phyloP scores from a whole-genome alignment of 2,329 filamentous ascomycete genomes.

The Stromatinia cepivora region DNA sequence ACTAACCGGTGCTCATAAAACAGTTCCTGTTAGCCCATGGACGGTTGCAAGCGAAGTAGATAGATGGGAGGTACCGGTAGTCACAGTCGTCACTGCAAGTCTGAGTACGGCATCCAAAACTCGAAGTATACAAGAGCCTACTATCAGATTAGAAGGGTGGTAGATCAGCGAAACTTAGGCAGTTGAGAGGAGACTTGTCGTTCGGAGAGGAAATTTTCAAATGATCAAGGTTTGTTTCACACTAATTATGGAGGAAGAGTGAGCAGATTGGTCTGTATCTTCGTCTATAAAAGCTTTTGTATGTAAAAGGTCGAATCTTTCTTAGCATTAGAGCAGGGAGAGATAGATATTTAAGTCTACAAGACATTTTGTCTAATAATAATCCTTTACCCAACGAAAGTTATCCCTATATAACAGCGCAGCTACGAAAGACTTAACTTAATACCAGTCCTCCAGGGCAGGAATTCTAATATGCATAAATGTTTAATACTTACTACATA shows the following conservation, averaged over 20 bases:
- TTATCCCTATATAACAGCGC: too few relatives aligned
- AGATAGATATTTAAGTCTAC: not conserved
- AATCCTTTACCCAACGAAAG: not conserved
- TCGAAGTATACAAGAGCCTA: not conserved
- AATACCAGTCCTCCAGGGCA: not conserved
- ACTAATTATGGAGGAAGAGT: not conserved
- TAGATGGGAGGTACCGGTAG: not conserved
- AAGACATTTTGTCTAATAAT: not conserved
- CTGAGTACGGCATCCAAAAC: not conserved
- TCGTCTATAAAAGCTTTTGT: not conserved
- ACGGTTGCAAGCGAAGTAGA: not conserved
- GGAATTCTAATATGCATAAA: not conserved
- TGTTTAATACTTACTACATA: not conserved
- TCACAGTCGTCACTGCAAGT: not conserved
- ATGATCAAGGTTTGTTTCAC: not conserved
- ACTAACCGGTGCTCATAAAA: not conserved
- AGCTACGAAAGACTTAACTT: not conserved
- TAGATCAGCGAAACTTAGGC: not conserved
- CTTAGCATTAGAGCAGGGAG: not conserved
- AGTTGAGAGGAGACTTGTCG: not conserved
- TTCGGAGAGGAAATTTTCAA: not conserved
- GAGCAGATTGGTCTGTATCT: not conserved
- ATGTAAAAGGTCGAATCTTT: not conserved
- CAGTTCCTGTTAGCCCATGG: not conserved
- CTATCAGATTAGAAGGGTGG: not conserved